Conservation (phyloP, 129 eudicot genomes). For the Cynara cardunculus region DNA sequence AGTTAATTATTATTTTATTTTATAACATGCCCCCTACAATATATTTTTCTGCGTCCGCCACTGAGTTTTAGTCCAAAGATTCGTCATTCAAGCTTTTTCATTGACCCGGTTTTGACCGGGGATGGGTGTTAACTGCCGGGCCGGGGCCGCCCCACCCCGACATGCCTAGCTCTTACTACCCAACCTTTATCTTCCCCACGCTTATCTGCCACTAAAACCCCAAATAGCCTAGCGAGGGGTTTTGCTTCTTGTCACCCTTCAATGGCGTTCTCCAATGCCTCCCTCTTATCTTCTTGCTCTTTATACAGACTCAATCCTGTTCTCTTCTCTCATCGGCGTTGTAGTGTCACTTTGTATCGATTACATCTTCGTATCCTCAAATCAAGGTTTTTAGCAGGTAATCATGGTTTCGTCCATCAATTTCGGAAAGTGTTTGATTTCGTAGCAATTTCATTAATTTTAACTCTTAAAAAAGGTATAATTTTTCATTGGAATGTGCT, state of each 20-base stretch:
- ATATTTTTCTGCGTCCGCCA: too few relatives aligned
- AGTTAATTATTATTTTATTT: too few relatives aligned
- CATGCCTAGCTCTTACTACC: too few relatives aligned
- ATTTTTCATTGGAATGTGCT: background rate
- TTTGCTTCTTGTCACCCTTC: slow-evolving; percentile 15
- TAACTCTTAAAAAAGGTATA: background rate
- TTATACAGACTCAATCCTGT: slow-evolving; percentile 58
- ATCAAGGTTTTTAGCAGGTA: slow-evolving; percentile 46
- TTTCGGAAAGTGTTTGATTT: background rate
- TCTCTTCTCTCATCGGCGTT: slow-evolving; percentile 54
- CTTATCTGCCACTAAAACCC: slow-evolving; percentile 27
- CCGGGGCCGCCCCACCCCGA: too few relatives aligned
- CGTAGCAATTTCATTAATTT: background rate
- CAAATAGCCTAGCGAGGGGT: slow-evolving; percentile 17
- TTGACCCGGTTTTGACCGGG: too few relatives aligned
- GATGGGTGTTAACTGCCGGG: too few relatives aligned
- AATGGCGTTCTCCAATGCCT: slow-evolving; percentile 62
- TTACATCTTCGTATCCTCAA: slow-evolving; percentile 33
- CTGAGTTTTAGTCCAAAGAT: too few relatives aligned
- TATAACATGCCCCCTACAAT: too few relatives aligned
- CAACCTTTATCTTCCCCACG: slow-evolving; percentile 25
- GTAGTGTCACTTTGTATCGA: slow-evolving; percentile 23
- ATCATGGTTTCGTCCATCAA: background rate
- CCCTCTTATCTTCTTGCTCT: slow-evolving; percentile 61
- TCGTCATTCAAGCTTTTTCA: too few relatives aligned